Base-by-base conservation (phyloP, 257 asterid genomes). In the Prunella vulgaris region DNA sequence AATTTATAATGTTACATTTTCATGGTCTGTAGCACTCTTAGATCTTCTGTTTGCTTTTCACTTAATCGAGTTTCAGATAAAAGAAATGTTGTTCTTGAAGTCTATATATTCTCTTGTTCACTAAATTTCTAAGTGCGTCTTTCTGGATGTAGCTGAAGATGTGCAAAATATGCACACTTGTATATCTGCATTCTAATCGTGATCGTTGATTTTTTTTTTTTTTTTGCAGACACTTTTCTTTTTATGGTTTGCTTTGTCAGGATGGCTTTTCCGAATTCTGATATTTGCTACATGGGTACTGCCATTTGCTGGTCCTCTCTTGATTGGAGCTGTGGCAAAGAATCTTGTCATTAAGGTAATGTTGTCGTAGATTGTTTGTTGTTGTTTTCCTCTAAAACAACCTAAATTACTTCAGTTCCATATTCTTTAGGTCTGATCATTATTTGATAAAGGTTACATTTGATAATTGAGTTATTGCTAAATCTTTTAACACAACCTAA, bases 271-370 rank as follows among this genome's bases (percentile, higher is more conserved):
- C 71, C 89, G 96, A 2, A 40, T 87, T 79, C 73, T 93, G 76
- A 82, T 91, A 72, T 76, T 93, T 59, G 89, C 95, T n/a, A 80
- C 87, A 10, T 91, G 91, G 91, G 93, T 93, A 52, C 80, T 93
- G 69, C 99, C 99, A 20, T 84, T 93, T 81, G 96, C 99, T 63
- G 97, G 91, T 27, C 99, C 96, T 82, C 95, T 93, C 83, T 74
- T 90, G 15, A 82, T 88, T 58, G 95, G 96, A 15, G 92, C 88
- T 52, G 80, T 86, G 14, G 96, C 96, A 63, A 90, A 90, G 79
- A 90, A 90, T 82, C 91, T 93, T 49, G 88, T 90, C 78, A 84
- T 93, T 69, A 89, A 88, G 97, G 99, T 93, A 87, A 32, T 18
- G 5, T 53, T 20, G n/a, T 42, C 18, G 28, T 9, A 57, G 18